These are phyloP conservation scores for Scheffersomyces lignicola DNA, from an alignment of 1,139 yeast species.

Conservation along the genomic window DNA sequence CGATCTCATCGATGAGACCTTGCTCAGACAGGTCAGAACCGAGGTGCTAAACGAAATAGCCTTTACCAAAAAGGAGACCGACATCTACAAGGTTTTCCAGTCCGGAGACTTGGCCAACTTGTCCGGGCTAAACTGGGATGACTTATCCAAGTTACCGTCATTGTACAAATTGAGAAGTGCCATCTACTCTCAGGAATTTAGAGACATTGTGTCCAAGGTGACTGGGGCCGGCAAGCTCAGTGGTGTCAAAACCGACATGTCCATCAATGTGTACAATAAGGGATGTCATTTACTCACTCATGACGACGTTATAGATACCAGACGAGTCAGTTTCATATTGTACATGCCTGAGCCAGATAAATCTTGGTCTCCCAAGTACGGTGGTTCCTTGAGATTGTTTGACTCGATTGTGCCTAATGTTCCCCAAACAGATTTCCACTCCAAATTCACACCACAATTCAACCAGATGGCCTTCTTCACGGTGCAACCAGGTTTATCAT, in stretches of 20 bases:
- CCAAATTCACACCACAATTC: conserved; percentile 84
- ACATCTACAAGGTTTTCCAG: conserved; percentile 91
- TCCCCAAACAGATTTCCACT: conserved; percentile 74
- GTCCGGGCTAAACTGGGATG: conserved; percentile 79
- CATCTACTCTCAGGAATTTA: conserved; percentile 79
- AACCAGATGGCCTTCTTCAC: conserved; percentile 95
- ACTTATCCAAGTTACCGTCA: conserved; percentile 70
- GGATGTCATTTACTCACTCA: conserved; percentile 95
- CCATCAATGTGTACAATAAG: conserved; percentile 84
- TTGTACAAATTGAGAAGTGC: conserved; percentile 79
- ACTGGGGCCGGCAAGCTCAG: conserved; percentile 90
- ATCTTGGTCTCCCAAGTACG: conserved; percentile 83
- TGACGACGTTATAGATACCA: conserved; percentile 95
- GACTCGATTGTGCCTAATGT: conserved; percentile 88
- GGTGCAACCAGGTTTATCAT: conserved; percentile 93
- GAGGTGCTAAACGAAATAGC: conserved; percentile 84
- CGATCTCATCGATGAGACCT: conserved; percentile 69
- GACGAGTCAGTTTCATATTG: conserved; percentile 89
- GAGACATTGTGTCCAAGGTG: conserved; percentile 76
- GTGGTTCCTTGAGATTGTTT: conserved; percentile 87
- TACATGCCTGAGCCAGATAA: conserved; percentile 92
- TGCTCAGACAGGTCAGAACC: conserved; percentile 74
- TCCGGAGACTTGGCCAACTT: conserved; percentile 94
- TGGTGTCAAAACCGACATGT: conserved; percentile 88
- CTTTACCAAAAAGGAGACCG: conserved; percentile 94